Base-by-base conservation (phyloP, 140 eudicot genomes). In the Cichorium intybus region DNA sequence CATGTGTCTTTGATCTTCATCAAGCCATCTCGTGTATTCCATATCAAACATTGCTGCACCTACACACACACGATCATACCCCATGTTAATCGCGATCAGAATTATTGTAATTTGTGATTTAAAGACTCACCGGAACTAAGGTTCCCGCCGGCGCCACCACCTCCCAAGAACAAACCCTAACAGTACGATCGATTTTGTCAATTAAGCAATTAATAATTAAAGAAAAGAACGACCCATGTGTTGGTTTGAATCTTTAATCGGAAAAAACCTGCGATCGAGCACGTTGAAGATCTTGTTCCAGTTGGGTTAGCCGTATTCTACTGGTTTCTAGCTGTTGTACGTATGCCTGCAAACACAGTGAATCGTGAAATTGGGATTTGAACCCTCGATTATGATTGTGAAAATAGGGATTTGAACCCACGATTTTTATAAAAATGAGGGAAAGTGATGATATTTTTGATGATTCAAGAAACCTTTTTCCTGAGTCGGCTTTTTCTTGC, bases 1-100 rank as follows among this genome's bases (percentile, higher is more conserved):
- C 76, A 89, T 82, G 65, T 88, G 95, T 70, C 94, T 73, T 20
- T 83, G 94, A 63, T 93, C 90, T 41, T 93, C 97, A 37, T 93
- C 99, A 26, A 93, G 64, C 99, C 99, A 93, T 76, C 97, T 81
- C 16, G 94, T 69, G 75, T 93, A 93, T 76, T 93, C 99, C 94
- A 93, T 89, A 75, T 93, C 99, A 52, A 93, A 93, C 47, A 89
- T 82, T 21, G 95, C 95, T 37, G 95, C 99, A 57, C 95, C 99
- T 88, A 66, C 57, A 68, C 62, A 47, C 59, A 71, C n/a, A 56
- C 3, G 39, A 70, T 45, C 56, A 22, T 22, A 27, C 17, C 20
- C 4, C 9, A 23, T 34, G 55, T 34, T 24, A 27, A 3, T 16
- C 6, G 6, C 15, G 14, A n/a, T 7, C 20, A 39, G 7, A 28